Evolutionary conservation across 1,284 basidiomycete genomes (phyloP).

Genomic region (Cryptococcus sp.): DNA sequence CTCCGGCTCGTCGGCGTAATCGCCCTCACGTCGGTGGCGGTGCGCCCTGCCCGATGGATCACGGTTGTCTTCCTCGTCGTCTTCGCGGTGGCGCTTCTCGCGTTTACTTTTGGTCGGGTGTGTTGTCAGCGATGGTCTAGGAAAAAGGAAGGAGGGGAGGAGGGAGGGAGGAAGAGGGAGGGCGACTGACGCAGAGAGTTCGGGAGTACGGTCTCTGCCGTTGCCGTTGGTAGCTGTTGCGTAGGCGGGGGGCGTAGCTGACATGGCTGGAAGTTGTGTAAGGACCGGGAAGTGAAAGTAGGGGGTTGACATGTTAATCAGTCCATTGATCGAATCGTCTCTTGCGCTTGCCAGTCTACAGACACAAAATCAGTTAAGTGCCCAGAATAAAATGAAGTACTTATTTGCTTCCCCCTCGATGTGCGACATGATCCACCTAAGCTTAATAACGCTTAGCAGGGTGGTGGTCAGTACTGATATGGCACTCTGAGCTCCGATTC

Average conservation of each 20-base stretch:
- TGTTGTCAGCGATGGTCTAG: neutral
- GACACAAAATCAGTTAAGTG: neutral
- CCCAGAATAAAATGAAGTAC: neutral
- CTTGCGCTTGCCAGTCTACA: neutral
- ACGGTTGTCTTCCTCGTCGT: conserved; percentile 45
- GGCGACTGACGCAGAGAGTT: conserved; percentile 40
- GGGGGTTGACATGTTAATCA: neutral
- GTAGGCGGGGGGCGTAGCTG: conserved; percentile 28
- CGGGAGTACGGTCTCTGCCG: conserved; percentile 39
- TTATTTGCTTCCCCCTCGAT: neutral
- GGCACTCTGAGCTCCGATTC: too few species aligned
- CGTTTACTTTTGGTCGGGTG: conserved; percentile 32
- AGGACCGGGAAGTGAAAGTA: neutral
- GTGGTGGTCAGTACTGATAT: too few species aligned
- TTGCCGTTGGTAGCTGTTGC: conserved; percentile 9
- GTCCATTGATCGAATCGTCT: neutral
- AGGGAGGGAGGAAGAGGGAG: neutral
- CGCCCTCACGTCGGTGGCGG: conserved; percentile 28
- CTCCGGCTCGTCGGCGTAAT: conserved; percentile 16
- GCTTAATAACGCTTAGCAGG: too few species aligned
- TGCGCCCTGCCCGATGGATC: conserved; percentile 32
- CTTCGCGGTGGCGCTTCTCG: conserved; percentile 54
- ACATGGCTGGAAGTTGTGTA: conserved; percentile 19
- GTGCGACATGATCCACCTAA: too few species aligned
- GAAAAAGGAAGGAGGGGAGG: neutral